These are phyloP conservation scores for Acidiella bohemica DNA, from an alignment of 495 filamentous ascomycete genomes.

Conservation along the genomic window DNA sequence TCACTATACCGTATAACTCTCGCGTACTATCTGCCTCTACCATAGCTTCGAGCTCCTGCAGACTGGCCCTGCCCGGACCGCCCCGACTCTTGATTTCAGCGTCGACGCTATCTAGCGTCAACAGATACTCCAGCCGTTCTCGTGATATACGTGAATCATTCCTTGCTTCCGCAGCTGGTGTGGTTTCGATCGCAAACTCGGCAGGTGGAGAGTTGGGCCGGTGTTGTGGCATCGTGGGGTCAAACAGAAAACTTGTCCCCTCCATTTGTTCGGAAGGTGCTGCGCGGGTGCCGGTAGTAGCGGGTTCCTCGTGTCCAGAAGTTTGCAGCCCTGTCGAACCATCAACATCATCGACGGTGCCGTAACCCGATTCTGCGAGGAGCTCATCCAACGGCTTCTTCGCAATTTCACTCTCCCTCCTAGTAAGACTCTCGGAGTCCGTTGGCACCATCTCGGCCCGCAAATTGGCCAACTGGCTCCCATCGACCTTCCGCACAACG, in stretches of 20 bases:
- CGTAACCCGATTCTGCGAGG: slow-evolving; percentile 7
- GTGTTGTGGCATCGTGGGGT: slow-evolving; percentile 17
- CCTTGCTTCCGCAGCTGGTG: background rate
- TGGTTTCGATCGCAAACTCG: background rate
- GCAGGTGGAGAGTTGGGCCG: background rate
- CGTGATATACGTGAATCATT: slow-evolving; percentile 1
- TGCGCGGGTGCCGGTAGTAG: background rate
- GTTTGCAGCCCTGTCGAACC: background rate
- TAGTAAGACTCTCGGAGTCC: slow-evolving; percentile 9
- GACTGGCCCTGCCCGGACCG: slow-evolving; percentile 9
- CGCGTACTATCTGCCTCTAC: slow-evolving; percentile 3
- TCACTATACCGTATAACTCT: slow-evolving; percentile 9
- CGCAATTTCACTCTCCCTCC: slow-evolving; percentile 9
- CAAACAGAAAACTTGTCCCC: background rate
- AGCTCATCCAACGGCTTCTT: slow-evolving; percentile 12
- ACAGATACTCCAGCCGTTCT: slow-evolving; percentile 7
- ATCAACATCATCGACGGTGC: slow-evolving; percentile 3
- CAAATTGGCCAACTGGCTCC: background rate
- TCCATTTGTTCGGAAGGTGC: background rate
- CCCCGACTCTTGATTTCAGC: slow-evolving; percentile 8
- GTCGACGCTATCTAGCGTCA: slow-evolving; percentile 9
- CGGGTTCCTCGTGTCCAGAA: background rate
- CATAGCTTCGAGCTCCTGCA: slow-evolving; percentile 14
- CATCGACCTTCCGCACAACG: background rate
- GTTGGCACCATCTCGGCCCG: slow-evolving; percentile 7